phyloP scores from a whole-genome alignment of 2,329 filamentous ascomycete genomes.

The Diplodia mutila region DNA sequence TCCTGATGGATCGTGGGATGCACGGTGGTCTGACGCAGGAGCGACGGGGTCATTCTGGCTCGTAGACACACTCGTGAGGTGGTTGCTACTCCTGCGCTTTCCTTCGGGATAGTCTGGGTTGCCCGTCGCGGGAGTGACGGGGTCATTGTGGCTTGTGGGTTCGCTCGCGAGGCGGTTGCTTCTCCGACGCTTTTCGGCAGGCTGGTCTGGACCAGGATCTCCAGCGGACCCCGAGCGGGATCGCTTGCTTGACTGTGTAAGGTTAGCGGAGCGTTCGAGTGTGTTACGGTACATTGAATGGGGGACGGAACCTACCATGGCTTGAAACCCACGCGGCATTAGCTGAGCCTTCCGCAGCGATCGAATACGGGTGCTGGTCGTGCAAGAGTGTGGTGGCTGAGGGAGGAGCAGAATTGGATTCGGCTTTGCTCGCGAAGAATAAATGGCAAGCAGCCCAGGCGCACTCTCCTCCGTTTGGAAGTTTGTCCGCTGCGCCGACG shows the following conservation, averaged over 20 bases:
- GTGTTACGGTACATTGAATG: background rate
- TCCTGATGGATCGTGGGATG: no score
- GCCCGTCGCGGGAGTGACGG: no score
- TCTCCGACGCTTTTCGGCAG: no score
- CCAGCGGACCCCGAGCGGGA: background rate
- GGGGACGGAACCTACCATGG: background rate
- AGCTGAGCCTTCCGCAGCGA: background rate
- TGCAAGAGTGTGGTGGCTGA: background rate
- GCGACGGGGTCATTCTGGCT: no score
- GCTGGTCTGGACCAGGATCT: background rate
- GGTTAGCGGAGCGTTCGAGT: background rate
- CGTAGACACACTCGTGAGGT: no score
- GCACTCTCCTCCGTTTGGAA: background rate
- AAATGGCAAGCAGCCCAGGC: background rate
- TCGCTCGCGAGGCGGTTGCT: no score
- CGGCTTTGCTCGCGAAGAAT: background rate
- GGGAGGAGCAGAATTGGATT: background rate
- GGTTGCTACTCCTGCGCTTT: no score
- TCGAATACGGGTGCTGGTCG: background rate
- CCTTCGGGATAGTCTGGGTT: no score
- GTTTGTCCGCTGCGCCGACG: background rate
- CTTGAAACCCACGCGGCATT: background rate
- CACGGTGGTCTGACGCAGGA: background rate
- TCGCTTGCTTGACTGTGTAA: background rate
- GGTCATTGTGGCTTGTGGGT: no score